Base-by-base conservation (phyloP, 1,284 basidiomycete species). In the Anthracocystis walkeri region DNA sequence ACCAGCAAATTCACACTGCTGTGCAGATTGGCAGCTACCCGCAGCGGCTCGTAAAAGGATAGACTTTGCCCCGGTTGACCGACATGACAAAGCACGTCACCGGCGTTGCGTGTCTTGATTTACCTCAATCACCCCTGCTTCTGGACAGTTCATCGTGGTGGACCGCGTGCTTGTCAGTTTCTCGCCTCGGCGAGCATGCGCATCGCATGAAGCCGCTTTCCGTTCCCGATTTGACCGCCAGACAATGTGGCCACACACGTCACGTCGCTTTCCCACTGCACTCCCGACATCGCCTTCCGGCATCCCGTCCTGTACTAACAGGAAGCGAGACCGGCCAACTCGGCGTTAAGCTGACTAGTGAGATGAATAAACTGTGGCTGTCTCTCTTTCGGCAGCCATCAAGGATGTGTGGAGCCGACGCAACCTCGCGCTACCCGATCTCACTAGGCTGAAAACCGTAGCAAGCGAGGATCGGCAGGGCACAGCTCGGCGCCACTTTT, bases 391-490 rank as follows among this genome's bases (percentile, higher is more conserved):
- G 16, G 38, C 38, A 41, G 40, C 40, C 40, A 41, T 7, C 16
- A 6, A 18, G 18, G 40, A 7, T 5, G 40, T 18, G 38, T 40
- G 56, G 31, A 58, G 29, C 23, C 2, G 23, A n/a, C n/a, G 31
- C 42, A 58, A 29, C n/a, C 35, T 31, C 10, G 29, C 11, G 38
- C 14, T 27, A 18, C 38, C 51, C 21, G 18, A 40, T 41, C 7
- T 29, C 5, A 40, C 29, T 29, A 27, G 44, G 23, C 44, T 46
- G 21, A 11, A 11, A 25, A 49, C n/a, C 20, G 10, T 31, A 25
- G 16, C n/a, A 58, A 58, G 38, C 63, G 52, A 65, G 52, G 18
- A 50, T 65, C 51, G 57, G 63, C 56, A 58, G 63, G 51, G 25
- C 31, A 58, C 50, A 49, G 56, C 51, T 55, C 57, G 38, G 45